A percentile compares a stretch with the other conserved stretches of the same genome.
Evolutionary conservation across 257 asterid species (phyloP).

Genomic region (Solanum arcanum): DNA sequence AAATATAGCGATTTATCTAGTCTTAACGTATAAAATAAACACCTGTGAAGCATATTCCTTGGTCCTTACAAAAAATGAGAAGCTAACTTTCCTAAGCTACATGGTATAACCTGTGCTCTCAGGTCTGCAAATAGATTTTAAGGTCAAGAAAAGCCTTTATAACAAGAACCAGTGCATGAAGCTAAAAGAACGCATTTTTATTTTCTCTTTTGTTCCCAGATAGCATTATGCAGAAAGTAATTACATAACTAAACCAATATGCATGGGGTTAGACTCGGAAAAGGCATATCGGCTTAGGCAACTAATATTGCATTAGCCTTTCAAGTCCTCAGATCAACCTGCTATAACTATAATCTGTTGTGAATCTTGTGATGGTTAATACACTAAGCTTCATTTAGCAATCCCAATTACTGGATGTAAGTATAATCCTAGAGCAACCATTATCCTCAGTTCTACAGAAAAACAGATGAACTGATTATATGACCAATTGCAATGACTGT

Average conservation of each 20-base stretch:
- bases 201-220: background rate
- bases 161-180: background rate
- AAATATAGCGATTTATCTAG: background rate
- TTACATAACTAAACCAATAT: background rate
- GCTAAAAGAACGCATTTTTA: background rate
- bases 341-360: background rate
- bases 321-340: background rate
- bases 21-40: no score
- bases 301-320: background rate
- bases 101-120: background rate
- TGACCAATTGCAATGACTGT: background rate
- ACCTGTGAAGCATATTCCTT: background rate
- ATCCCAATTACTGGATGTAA: background rate
- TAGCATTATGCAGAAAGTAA: background rate
- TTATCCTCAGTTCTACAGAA: background rate
- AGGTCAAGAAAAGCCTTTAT: background rate
- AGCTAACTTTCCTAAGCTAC: background rate
- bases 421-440: background rate
- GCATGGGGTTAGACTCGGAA: background rate
- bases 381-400: background rate
- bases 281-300: background rate
- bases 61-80: background rate
- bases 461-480: background rate
- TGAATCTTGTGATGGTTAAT: background rate
- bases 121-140: background rate